Evolutionary conservation across 495 filamentous ascomycete genomes (phyloP).

Genomic region (Hypoxylon crocopeplum): DNA sequence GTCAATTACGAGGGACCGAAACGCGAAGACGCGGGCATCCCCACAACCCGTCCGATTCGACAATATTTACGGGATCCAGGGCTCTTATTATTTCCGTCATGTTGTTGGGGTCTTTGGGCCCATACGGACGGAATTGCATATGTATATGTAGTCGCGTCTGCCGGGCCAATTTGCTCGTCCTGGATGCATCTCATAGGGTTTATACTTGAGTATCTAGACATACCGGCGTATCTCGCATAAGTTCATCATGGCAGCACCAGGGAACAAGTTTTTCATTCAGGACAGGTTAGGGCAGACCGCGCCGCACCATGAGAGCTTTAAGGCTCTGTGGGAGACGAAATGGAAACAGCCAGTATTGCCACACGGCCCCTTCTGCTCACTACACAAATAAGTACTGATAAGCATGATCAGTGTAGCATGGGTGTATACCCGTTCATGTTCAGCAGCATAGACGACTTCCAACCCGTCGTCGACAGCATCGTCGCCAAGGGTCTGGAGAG

Average conservation of each 20-base stretch:
- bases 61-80: too few species aligned
- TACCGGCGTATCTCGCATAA: background rate
- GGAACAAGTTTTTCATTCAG: constrained; percentile 36
- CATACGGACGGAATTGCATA: too few species aligned
- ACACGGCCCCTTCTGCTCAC: background rate
- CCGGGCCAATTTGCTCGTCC: too few species aligned
- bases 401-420: constrained; percentile 55
- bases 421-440: constrained; percentile 80
- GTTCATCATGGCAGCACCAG: constrained; percentile 31
- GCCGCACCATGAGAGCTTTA: constrained; percentile 68
- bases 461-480: constrained; percentile 62
- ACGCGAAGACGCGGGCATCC: too few species aligned
- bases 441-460: constrained; percentile 66
- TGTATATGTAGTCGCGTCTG: too few species aligned
- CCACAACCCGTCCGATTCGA: too few species aligned
- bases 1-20: too few species aligned
- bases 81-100: too few species aligned
- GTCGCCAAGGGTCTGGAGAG: constrained; percentile 40
- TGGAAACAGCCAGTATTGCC: constrained; percentile 67
- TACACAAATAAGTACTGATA: background rate
- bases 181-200: too few species aligned
- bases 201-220: too few species aligned
- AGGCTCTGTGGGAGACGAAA: constrained; percentile 75
- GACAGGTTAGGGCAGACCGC: constrained; percentile 30
- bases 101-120: too few species aligned